Evolutionary conservation across 1,284 basidiomycete genomes (phyloP).

Genomic region (Marasmius tenuissimus): DNA sequence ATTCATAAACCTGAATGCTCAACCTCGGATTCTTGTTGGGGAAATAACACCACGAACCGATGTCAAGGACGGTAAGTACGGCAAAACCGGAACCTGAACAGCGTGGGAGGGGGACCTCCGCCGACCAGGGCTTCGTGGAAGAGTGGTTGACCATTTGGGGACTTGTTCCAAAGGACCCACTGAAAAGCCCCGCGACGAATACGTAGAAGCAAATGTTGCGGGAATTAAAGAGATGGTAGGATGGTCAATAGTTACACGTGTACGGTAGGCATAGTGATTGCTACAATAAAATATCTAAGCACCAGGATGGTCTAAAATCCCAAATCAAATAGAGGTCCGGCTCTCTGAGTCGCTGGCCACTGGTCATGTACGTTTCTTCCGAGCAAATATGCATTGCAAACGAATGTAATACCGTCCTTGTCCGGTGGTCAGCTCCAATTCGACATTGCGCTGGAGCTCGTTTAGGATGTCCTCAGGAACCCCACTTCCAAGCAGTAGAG

Average conservation of each 20-base stretch:
- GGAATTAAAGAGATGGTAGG: neutral
- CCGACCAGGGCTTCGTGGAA: neutral
- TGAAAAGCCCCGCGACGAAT: neutral
- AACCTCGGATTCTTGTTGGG: neutral
- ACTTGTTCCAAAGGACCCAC: neutral
- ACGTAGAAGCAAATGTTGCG: neutral
- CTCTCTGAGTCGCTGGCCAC: conserved; percentile 3
- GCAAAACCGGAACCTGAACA: neutral
- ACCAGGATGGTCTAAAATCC: neutral
- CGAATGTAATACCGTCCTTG: conserved; percentile 48
- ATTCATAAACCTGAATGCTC: neutral
- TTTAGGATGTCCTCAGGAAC: conserved; percentile 51
- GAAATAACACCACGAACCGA: too few relatives aligned
- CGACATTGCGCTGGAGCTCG: conserved; percentile 49
- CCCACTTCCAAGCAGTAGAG: conserved; percentile 64
- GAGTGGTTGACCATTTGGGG: neutral
- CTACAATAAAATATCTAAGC: neutral
- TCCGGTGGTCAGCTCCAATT: conserved; percentile 51
- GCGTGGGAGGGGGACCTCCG: neutral
- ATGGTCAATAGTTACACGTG: neutral
- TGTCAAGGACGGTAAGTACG: neutral
- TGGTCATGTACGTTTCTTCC: conserved; percentile 36
- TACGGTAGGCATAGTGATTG: neutral
- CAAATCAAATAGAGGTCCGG: neutral
- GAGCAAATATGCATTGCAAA: conserved; percentile 59